Percentiles rank a stretch among this genome's conserved stretches.
Evolutionary conservation across 345 rosid genomes (phyloP).

Genomic region (rapeseed (Brassica napus)): DNA sequence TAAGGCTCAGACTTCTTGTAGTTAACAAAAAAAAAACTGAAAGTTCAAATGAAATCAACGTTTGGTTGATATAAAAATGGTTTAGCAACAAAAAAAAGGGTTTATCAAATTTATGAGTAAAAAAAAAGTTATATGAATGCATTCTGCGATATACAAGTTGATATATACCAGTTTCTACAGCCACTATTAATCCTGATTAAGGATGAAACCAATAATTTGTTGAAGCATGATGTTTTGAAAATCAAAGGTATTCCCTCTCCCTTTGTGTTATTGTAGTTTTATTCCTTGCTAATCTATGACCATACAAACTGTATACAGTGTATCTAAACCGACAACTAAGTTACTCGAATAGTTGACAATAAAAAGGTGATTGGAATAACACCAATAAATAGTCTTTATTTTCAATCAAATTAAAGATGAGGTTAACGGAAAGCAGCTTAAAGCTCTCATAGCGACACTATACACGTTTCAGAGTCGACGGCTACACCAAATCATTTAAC

Average conservation of each 20-base stretch:
- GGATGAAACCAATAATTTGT: neutral
- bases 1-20: neutral
- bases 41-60: neutral
- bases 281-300: no score
- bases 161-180: neutral
- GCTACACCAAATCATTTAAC: constrained; percentile 27
- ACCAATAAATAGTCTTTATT: constrained; percentile 32
- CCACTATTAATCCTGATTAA: neutral
- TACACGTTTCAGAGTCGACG: constrained; percentile 3
- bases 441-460: constrained; percentile 23
- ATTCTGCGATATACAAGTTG: neutral
- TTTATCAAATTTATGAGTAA: neutral
- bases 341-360: constrained; percentile 30
- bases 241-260: no score
- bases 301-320: no score
- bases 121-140: neutral
- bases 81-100: neutral
- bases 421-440: constrained; percentile 29
- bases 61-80: neutral
- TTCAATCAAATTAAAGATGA: constrained; percentile 27
- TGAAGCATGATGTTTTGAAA: neutral
- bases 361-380: constrained; percentile 20
- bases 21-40: neutral
- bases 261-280: no score
- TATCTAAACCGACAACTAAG: constrained; percentile 29